Conservation (phyloP, 352 stramenopile species). For the Globisporangium radiosum region DNA sequence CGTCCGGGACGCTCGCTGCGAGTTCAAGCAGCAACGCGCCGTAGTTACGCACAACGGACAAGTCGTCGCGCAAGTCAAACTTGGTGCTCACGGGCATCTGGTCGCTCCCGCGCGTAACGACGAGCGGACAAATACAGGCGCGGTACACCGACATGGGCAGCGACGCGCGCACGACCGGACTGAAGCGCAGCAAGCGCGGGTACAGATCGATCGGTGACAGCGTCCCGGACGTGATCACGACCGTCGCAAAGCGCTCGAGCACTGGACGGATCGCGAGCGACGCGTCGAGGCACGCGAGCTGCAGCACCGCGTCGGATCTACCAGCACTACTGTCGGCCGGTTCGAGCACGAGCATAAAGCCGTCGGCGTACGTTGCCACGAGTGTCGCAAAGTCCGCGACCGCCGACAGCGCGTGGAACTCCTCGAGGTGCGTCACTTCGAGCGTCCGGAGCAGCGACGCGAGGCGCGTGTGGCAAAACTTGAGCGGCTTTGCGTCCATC, state of each 20-base stretch:
- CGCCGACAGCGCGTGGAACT: constrained; percentile 93
- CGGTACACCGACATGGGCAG: constrained; percentile 98
- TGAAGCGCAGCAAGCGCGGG: constrained; percentile 97
- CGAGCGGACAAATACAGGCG: constrained; percentile 95
- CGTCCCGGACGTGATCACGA: constrained; percentile 92
- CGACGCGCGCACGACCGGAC: constrained; percentile 93
- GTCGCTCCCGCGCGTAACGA: constrained; percentile 96
- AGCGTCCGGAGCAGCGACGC: constrained; percentile 95
- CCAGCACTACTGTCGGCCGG: constrained; percentile 86
- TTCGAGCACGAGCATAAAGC: constrained; percentile 98
- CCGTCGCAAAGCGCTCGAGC: constrained; percentile 93
- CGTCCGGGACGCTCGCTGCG: constrained; percentile 92
- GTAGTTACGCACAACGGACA: constrained; percentile 96
- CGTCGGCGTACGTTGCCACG: constrained; percentile 95
- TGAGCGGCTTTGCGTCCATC: constrained; percentile 96
- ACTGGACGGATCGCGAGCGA: constrained; percentile 97
- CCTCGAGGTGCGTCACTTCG: constrained; percentile 96
- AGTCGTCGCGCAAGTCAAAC: constrained; percentile 84
- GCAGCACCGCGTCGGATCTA: constrained; percentile 77
- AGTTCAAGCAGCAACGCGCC: constrained; percentile 94
- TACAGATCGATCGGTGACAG: constrained; percentile 99
- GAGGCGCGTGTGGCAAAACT: constrained; percentile 97
- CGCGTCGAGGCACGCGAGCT: constrained; percentile 96
- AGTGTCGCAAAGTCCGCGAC: constrained; percentile 98
- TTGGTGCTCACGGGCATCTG: constrained; percentile 95